Evolutionary conservation across 257 asterid species (phyloP).

Genomic region (Solanum piurae): DNA sequence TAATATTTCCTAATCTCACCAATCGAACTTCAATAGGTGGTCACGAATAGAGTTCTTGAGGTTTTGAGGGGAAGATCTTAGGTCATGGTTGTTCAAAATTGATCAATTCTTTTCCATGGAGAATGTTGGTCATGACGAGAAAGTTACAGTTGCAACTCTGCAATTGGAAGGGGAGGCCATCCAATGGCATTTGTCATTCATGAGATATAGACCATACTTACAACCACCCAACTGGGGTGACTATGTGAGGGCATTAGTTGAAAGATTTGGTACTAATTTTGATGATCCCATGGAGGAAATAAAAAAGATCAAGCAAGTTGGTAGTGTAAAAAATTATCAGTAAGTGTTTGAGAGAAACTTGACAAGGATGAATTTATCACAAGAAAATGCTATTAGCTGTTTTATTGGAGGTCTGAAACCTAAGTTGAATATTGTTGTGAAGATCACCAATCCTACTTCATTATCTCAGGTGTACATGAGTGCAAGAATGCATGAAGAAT

Average conservation of each 20-base stretch:
- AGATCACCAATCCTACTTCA: too few relatives aligned
- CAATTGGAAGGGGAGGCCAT: background rate
- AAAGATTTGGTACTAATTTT: background rate
- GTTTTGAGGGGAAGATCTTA: too few relatives aligned
- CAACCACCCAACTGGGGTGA: background rate
- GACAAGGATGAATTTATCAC: background rate
- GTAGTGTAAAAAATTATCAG: background rate
- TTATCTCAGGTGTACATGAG: too few relatives aligned
- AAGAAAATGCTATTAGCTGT: too few relatives aligned
- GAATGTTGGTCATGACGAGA: background rate
- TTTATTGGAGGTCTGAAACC: too few relatives aligned
- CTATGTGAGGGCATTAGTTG: background rate
- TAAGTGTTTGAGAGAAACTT: background rate
- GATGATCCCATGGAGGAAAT: background rate
- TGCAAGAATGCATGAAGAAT: background rate
- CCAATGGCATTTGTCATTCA: background rate
- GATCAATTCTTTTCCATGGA: background rate
- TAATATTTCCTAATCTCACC: background rate
- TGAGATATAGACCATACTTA: background rate
- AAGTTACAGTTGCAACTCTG: background rate
- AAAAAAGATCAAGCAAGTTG: background rate
- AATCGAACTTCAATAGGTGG: background rate
- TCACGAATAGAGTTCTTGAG: background rate
- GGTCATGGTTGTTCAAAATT: too few relatives aligned
- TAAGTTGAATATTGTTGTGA: too few relatives aligned